Evolutionary conservation across 2,329 filamentous ascomycete genomes (phyloP).

Genomic region (Diaporthe sp.): DNA sequence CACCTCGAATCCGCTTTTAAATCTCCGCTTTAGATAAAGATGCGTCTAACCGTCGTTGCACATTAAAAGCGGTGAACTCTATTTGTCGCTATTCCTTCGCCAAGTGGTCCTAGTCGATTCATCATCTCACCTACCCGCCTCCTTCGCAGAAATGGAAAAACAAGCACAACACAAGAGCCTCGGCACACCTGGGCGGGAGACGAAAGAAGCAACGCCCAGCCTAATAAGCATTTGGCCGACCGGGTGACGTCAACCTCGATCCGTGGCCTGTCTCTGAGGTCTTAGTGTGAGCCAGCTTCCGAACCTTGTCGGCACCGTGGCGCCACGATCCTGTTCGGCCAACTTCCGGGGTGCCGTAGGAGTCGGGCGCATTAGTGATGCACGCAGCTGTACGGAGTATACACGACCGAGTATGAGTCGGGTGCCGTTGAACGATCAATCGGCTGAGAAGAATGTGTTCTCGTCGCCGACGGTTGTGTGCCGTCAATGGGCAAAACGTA

Average conservation of each 20-base stretch:
- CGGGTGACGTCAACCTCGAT: neutral
- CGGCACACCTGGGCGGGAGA: constrained; percentile 8
- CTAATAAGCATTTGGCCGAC: neutral
- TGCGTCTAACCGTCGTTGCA: constrained; percentile 11
- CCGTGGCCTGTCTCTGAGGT: neutral
- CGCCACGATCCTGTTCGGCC: constrained; percentile 12
- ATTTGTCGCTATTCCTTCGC: neutral
- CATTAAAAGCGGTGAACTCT: constrained; percentile 30
- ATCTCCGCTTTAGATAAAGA: constrained; percentile 30
- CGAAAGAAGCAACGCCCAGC: constrained; percentile 13
- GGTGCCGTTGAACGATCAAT: neutral
- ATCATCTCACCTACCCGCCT: neutral
- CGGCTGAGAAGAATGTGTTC: too few relatives aligned
- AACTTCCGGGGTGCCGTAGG: neutral
- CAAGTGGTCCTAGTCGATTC: neutral
- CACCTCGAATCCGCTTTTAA: constrained; percentile 18
- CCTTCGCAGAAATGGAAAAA: neutral
- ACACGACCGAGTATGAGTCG: neutral
- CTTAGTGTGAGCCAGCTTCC: neutral
- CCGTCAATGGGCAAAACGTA: neutral
- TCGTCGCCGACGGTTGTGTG: too few relatives aligned
- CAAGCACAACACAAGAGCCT: neutral
- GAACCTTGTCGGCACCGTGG: neutral
- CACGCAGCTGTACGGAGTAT: neutral
- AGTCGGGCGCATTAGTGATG: neutral